Base-by-base conservation (phyloP, 345 rosid species). In the Dovyalis caffra region DNA sequence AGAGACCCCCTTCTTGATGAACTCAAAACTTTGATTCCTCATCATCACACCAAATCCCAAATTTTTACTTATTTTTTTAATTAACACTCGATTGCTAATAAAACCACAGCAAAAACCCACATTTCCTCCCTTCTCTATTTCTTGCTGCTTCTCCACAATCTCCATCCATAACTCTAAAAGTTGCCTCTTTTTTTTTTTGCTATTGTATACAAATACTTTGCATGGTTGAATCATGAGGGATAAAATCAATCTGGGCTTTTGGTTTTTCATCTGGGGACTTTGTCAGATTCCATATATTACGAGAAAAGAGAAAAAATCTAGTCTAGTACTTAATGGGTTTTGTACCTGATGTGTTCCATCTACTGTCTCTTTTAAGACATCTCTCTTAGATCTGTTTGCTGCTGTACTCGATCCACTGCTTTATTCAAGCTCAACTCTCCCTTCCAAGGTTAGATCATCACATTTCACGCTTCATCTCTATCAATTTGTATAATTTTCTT, bases 401-500 rank as follows among this genome's bases (percentile, higher is more conserved):
- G 88, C 80, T 81, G 81, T 82, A 79, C 82, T 84, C 77, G 89
- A 90, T 86, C 92, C 87, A 71, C 81, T 87, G 83, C 84, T 86
- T 76, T 79, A 57, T 82, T 82, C 84, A 37, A 70, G 86, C 82
- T 76, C 77, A 69, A 76, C 81, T 65, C 76, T 76, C 29, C 56
- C 61, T 76, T 66, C 47, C 70, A 83, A 87, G 98, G 92, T 92
- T 83, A 89, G 97, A 89, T 90, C 91, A 85, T 84, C 78, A 29
- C 84, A 79, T 80, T 86, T 85, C 68, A 38, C 61, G 49, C 40
- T 77, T 58, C 64, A 14, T 64, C 20, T 69, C 64, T 37, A 28
- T 82, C 72, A 56, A 62, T 65, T 76, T 71, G 35, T 64, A 28
- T 56, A 53, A 77, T 80, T 73, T 34, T 65, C 79, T 40, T 76